Evolutionary conservation across 2,329 filamentous ascomycete genomes (phyloP), one percentile per base, ranked within the genome.

Genomic region (Monosporascus sp.): DNA sequence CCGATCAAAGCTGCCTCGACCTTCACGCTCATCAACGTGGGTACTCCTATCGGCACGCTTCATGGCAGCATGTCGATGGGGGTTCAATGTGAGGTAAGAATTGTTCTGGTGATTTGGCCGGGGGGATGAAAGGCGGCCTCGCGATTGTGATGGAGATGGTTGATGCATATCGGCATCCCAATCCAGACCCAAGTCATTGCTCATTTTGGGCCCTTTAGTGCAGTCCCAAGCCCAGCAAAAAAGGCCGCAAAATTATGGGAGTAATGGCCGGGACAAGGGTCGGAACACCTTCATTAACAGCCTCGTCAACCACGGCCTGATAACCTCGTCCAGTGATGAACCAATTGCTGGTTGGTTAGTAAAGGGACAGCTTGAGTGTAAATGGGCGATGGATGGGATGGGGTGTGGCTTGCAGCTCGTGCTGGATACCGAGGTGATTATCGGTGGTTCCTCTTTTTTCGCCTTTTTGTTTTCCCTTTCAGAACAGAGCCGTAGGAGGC

Each of bases 61-160:
- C 70, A 74, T 72, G 58, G 69, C 68, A 69, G 65, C 70, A 70
- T 74, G 63, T 65, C 68, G 69, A 63, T 63, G 61, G 57, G 54
- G 48, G 19, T 48, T 31, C 48, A 54, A 57, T 45, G 53, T 53
- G 44, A 54, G 56, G 41, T 53, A 53, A 53, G 58, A 57, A 55
- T 57, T 58, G 50, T 49, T 53, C 50, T 58, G 50, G 47, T 55
- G 49, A 48, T 48, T 54, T 51, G 49, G 55, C 19, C 55, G 38
- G 52, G 56, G 52, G 53, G 59, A 58, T 57, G 54, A 27, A 54
- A 14, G 31, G 31, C 31, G 31, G 31, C 31, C 31, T 35, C 31
- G 31, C 31, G 31, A 35, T 35, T 14, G 27, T 46, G 43, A 46
- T 17, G 22, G 24, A 24, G 43, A 26, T 41, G 38, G 17, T 41